These are phyloP conservation scores for Lyophyllum shimeji DNA, from an alignment of 768 basidiomycete species.

Conservation along the genomic window DNA sequence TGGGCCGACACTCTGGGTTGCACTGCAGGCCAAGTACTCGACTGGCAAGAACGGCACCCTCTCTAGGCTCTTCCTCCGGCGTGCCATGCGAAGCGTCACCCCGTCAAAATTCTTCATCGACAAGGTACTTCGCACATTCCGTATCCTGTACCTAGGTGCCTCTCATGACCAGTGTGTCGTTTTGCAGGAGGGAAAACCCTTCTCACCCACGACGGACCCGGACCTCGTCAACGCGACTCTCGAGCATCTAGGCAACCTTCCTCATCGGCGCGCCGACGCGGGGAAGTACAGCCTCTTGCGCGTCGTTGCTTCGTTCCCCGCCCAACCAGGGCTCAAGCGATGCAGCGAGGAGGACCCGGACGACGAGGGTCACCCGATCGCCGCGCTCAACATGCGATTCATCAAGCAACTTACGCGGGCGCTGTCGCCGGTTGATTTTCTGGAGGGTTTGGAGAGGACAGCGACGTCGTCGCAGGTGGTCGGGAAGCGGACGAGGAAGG, in stretches of 20 bases:
- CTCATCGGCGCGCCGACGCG: slow-evolving; percentile 32
- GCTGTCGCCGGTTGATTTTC: slow-evolving; percentile 35
- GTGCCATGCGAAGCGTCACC: slow-evolving; percentile 42
- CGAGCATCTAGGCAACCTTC: slow-evolving; percentile 27
- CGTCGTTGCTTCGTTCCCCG: slow-evolving; percentile 41
- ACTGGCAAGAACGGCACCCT: slow-evolving; percentile 30
- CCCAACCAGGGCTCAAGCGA: slow-evolving; percentile 35
- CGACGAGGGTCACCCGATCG: slow-evolving; percentile 37
- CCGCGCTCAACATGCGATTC: slow-evolving; percentile 37
- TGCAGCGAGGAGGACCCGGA: slow-evolving; percentile 40
- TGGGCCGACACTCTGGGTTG: slow-evolving; percentile 39
- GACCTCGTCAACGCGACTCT: slow-evolving; percentile 27
- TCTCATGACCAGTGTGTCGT: no score
- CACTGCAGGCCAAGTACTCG: slow-evolving; percentile 40
- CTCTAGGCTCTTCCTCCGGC: slow-evolving; percentile 29
- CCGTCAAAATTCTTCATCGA: slow-evolving; percentile 39
- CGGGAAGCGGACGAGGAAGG: slow-evolving; percentile 18
- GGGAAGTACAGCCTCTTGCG: slow-evolving; percentile 43
- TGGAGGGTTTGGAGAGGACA: slow-evolving; percentile 29
- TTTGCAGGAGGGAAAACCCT: slow-evolving; percentile 34
- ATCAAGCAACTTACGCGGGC: slow-evolving; percentile 37
- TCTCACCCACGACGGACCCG: slow-evolving; percentile 32
- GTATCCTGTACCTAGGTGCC: no score
- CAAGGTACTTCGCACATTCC: slow-evolving; percentile 26
- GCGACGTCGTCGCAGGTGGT: background rate